Evolutionary conservation across 768 basidiomycete genomes (phyloP), one percentile per base, ranked within the genome.

Genomic region (Tylopilus subfusipes): DNA sequence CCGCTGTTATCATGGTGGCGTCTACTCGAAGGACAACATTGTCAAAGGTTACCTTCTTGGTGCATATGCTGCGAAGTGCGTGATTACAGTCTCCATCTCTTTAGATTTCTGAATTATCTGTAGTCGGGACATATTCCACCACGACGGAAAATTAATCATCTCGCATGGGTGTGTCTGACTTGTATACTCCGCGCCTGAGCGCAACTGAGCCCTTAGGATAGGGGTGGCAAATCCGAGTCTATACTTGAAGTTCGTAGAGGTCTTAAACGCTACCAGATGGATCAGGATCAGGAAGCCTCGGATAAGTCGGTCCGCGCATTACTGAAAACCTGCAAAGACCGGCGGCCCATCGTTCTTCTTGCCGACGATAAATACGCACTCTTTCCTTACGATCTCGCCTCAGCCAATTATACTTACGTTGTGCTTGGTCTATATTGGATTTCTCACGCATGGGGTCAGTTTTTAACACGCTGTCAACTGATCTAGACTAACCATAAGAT

Each of bases 11-110:
- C 90, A 93, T 68, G 74, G 88, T 12, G 90, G 90, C 9, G 90
- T 93, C 6, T 92, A 92, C 66, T 81, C 78, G 48, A 67, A 69
- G 22, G 74, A 82, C 24, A 78, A 82, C 50, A 68, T 80, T 18
- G 87, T 80, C 18, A 85, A 81, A 64, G 90, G 91, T 3, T 93
- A 93, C 65, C 78, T 93, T 31, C 73, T 93, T 24, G 81, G 88
- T 22, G 88, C 78, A 13, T 87, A 82, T 66, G 77, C 86, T 5
- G 78, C 90, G 13, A 77, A 73, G 90, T 89, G 54, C 53, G 75
- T 68, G 21, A 36, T 49, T 43, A 18, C 34, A 40, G 18, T 39
- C 16, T 31, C 42, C 30, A 19, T 21, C 33, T 52, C n/a, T 43
- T 50, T 38, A 58, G 48, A 52, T 50, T 48, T 49, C 52, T 63